Evolutionary conservation across 2,329 filamentous ascomycete genomes (phyloP).

Genomic region (Colletotrichum acutatum): DNA sequence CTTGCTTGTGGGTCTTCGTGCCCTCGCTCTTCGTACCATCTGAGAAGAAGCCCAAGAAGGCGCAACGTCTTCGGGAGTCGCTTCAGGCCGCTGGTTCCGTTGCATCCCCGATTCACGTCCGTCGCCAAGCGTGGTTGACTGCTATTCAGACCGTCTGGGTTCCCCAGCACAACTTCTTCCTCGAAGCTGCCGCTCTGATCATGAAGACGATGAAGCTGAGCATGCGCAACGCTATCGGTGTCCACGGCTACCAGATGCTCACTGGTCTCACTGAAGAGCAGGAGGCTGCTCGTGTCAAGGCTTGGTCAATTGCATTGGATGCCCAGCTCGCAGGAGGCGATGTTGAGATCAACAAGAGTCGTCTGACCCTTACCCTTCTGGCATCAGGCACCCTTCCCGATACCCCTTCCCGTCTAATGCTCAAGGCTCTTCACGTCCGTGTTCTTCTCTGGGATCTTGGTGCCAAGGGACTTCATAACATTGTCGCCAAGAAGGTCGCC

Average conservation of each 20-base stretch:
- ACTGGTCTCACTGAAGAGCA: constrained; percentile 86
- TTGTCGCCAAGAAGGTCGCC: constrained; percentile 78
- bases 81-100: constrained; percentile 73
- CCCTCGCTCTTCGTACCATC: constrained; percentile 60
- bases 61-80: constrained; percentile 48
- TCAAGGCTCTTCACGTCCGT: constrained; percentile 92
- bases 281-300: constrained; percentile 86
- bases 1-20: constrained; percentile 65
- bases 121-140: constrained; percentile 91
- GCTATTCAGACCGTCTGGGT: constrained; percentile 94
- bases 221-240: constrained; percentile 80
- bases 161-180: constrained; percentile 85
- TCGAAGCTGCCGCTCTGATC: constrained; percentile 84
- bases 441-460: constrained; percentile 85
- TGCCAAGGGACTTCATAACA: constrained; percentile 73
- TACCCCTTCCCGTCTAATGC: constrained; percentile 85
- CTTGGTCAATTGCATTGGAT: constrained; percentile 93
- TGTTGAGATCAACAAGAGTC: constrained; percentile 87
- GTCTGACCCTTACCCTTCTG: constrained; percentile 85
- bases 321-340: constrained; percentile 93
- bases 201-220: constrained; percentile 87
- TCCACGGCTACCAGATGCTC: constrained; percentile 79
- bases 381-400: constrained; percentile 88
- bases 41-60: constrained; percentile 61
- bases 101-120: constrained; percentile 85